Evolutionary conservation across 495 filamentous ascomycete species (phyloP), one percentile per base, ranked within the genome.

Genomic region (Hypoxylon rickii): DNA sequence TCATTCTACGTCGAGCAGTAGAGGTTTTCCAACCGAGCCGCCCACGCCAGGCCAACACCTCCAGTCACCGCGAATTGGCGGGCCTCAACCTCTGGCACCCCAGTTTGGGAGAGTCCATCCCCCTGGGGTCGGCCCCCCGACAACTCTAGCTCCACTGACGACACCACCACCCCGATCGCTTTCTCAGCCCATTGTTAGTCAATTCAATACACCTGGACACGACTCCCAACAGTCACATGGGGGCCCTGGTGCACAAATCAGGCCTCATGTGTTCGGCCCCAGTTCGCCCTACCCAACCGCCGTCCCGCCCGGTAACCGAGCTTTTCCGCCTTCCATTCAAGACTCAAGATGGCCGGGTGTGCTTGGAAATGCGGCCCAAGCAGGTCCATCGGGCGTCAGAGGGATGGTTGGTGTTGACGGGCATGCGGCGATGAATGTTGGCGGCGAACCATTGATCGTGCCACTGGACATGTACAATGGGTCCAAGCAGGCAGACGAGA

Each of bases 401-500:
- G 51, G 61, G 24, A 61, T 76, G 6, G 61, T 70, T 2, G 72
- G 79, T 5, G 69, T 72, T 32, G 66, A 71, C n/a, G 73, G 63
- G 6, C 73, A 76, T 57, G 74, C 68, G 38, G 68, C 65, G 19
- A 70, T 73, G 56, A 73, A 66, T 22, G 76, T 70, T 31, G 74
- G 58, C 64, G 80, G 82, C 8, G 73, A 77, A 38, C 65, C 75
- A 22, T 71, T 81, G 58, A 69, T 67, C 71, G 87, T 92, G 49
- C 84, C 85, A 46, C 83, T 90, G 51, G 76, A 95, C 64, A 80
- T 89, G 58, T 89, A 91, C 55, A 86, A 87, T 55, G 92, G 86
- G 16, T 96, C 89, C 51, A 90, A 87, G 57, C 86, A 86, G 58
- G 88, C 90, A 61, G 90, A 95, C 57, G 90, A 96, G 74, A 97